These are phyloP conservation scores for Boletus hoseneyae DNA, from an alignment of 1,284 basidiomycete species.

Conservation along the genomic window DNA sequence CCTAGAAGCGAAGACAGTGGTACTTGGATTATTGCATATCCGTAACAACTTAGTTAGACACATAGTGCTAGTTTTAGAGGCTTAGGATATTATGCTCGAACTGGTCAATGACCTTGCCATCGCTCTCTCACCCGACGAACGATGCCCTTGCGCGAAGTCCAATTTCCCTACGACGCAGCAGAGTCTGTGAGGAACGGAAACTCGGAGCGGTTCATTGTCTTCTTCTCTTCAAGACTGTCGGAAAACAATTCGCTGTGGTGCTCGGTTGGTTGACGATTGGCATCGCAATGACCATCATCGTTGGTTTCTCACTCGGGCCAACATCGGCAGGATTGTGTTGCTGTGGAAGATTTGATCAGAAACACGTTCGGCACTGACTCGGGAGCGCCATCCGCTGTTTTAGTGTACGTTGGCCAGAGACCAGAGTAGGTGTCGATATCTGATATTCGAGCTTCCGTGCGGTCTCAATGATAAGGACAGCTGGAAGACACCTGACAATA, in stretches of 20 bases:
- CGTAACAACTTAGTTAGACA: slow-evolving; percentile 4
- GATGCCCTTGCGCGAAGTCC: slow-evolving; percentile 33
- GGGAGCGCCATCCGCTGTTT: slow-evolving; percentile 52
- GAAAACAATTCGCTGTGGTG: slow-evolving; percentile 56
- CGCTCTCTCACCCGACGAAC: not conserved
- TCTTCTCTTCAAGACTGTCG: slow-evolving; percentile 60
- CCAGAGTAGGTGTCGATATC: slow-evolving; percentile 50
- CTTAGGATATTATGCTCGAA: slow-evolving; percentile 1
- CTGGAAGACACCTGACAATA: slow-evolving; percentile 64
- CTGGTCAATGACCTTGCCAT: not conserved
- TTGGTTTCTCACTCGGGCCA: slow-evolving; percentile 4
- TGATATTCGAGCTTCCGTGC: not conserved
- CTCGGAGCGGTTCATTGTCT: slow-evolving; percentile 53
- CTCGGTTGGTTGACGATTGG: slow-evolving; percentile 43
- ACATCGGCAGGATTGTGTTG: slow-evolving; percentile 62
- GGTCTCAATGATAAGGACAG: slow-evolving; percentile 36
- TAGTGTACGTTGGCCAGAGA: slow-evolving; percentile 73
- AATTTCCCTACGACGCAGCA: slow-evolving; percentile 31
- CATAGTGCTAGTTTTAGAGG: not conserved
- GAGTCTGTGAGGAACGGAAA: slow-evolving; percentile 38
- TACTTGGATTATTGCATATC: slow-evolving; percentile 8
- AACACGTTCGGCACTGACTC: slow-evolving; percentile 47
- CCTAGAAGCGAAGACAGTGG: slow-evolving; percentile 13
- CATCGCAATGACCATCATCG: not conserved
- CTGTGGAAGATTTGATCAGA: slow-evolving; percentile 60